Evolutionary conservation across 805 yeast genomes (phyloP).

Genomic region (Sugiyamaella floridensis): DNA sequence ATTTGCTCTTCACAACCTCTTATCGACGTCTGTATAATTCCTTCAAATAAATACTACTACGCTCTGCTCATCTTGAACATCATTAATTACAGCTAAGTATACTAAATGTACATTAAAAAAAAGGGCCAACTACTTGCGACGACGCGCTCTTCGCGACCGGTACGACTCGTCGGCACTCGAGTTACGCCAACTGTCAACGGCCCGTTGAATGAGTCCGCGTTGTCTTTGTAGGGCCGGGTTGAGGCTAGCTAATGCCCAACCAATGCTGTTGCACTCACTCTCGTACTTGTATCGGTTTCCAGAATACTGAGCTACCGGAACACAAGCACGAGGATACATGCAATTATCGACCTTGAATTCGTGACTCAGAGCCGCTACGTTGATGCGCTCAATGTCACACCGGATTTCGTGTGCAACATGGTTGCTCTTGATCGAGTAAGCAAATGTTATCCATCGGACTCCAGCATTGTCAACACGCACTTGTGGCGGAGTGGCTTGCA

Average conservation of each 20-base stretch:
- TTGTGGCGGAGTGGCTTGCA: conserved; percentile 25
- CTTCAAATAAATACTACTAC: too few relatives aligned
- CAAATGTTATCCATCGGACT: conserved; percentile 29
- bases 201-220: conserved; percentile 44
- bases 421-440: conserved; percentile 29
- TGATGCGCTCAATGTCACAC: conserved; percentile 30
- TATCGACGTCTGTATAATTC: too few relatives aligned
- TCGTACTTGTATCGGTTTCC: conserved; percentile 44
- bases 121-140: conserved; percentile 2
- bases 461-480: conserved; percentile 24
- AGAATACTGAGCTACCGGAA: conserved; percentile 35
- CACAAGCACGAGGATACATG: conserved; percentile 44
- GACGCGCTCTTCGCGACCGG: conserved; percentile 39
- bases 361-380: conserved; percentile 21
- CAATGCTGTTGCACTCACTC: conserved; percentile 42
- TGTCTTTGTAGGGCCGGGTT: conserved; percentile 39
- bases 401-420: conserved; percentile 28
- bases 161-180: conserved; percentile 36
- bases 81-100: not conserved
- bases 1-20: too few relatives aligned
- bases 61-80: too few relatives aligned
- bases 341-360: conserved; percentile 38
- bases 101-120: too few relatives aligned
- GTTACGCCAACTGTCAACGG: conserved; percentile 48
- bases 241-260: conserved; percentile 41